Percentiles rank a stretch among this genome's conserved stretches.
Conservation (phyloP, 257 asterid genomes). For the Solanum sejunctum region DNA sequence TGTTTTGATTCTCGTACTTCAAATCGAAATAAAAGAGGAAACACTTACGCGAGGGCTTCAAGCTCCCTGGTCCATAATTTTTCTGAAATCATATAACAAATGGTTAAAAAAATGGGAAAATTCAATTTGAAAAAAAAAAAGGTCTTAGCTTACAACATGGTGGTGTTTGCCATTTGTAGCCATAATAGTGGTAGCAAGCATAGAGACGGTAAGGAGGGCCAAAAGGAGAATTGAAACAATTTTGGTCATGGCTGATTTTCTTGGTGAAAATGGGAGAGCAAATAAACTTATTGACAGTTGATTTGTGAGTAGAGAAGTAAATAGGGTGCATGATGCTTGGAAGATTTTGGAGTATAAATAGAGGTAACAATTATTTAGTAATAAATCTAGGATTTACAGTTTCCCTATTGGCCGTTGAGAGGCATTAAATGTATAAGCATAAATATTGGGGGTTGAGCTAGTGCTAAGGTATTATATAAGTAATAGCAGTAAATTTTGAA, state of each 20-base stretch:
- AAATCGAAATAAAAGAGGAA: background rate
- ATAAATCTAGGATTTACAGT: background rate
- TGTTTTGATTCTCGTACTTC: background rate
- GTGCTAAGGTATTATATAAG: background rate
- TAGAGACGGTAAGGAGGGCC: constrained; percentile 24
- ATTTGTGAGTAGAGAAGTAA: background rate
- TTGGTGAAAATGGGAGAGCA: background rate
- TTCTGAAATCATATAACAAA: constrained; percentile 1
- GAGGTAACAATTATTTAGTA: background rate
- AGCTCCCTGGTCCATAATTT: constrained; percentile 17
- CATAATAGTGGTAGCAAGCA: constrained; percentile 9
- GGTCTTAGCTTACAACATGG: constrained; percentile 13
- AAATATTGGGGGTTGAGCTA: background rate
- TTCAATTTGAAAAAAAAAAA: background rate
- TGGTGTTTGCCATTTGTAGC: constrained; percentile 17
- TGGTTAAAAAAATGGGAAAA: background rate
- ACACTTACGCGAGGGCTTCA: constrained; percentile 12
- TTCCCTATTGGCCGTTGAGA: background rate
- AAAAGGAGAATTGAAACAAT: constrained; percentile 14
- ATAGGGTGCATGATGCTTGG: background rate
- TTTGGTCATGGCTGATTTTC: constrained; percentile 26
- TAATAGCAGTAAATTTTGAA: background rate
- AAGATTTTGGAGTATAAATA: constrained; percentile 8
- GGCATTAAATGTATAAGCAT: background rate
- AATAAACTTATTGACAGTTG: background rate